Percentiles rank a stretch among this genome's conserved stretches.
These are phyloP conservation scores for Candida pseudofarinosa DNA, from an alignment of 805 yeast species.

Conservation along the genomic window DNA sequence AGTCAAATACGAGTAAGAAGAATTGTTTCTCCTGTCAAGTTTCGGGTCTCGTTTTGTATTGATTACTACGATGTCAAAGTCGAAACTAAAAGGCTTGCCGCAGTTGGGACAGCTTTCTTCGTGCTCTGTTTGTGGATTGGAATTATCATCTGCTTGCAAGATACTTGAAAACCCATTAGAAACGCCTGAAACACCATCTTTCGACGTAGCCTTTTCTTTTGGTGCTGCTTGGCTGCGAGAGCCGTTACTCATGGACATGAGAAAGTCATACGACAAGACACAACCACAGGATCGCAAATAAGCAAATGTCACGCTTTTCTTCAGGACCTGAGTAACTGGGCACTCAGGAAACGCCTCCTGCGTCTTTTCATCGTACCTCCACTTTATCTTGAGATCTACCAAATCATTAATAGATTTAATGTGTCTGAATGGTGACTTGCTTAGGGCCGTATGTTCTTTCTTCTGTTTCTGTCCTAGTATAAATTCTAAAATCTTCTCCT, in stretches of 20 bases:
- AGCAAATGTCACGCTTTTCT: conserved; percentile 13
- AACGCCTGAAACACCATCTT: background rate
- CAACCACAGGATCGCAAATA: conserved; percentile 40
- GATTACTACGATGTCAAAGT: conserved; percentile 29
- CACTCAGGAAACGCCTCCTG: conserved; percentile 20
- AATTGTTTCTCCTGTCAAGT: conserved; percentile 9
- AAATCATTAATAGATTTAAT: conserved; percentile 23
- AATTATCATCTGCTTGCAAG: conserved; percentile 5
- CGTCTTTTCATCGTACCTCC: conserved; percentile 11
- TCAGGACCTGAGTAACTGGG: conserved; percentile 24
- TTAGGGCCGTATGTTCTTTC: conserved; percentile 14
- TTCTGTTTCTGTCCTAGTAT: conserved; percentile 37
- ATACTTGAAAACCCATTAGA: background rate
- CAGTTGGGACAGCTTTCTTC: conserved; percentile 29
- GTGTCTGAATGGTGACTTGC: conserved; percentile 12
- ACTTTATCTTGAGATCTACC: conserved; percentile 19
- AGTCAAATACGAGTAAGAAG: conserved; percentile 10
- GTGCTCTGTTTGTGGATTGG: conserved; percentile 6
- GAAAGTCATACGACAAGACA: conserved; percentile 23
- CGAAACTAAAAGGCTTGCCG: conserved; percentile 14
- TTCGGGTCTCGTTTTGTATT: conserved; percentile 18
- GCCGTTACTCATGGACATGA: conserved; percentile 15
- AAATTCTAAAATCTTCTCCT: conserved; percentile 57
- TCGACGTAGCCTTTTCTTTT: background rate
- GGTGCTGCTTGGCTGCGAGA: background rate